These are phyloP conservation scores for Chalciporus pseudorubinellus DNA, from an alignment of 768 basidiomycete species.

Conservation along the genomic window DNA sequence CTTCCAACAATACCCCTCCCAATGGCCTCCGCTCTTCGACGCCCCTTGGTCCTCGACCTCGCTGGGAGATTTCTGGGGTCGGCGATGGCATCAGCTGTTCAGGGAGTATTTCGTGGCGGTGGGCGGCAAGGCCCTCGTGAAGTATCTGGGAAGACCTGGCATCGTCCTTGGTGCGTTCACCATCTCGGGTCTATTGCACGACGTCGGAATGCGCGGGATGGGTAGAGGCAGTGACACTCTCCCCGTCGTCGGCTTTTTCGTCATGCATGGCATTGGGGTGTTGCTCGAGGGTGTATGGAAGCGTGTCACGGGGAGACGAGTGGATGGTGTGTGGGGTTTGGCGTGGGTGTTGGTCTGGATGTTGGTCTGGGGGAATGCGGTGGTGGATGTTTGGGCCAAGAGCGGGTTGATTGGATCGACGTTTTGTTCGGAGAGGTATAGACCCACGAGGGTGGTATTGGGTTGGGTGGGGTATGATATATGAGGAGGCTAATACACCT, in stretches of 20 bases:
- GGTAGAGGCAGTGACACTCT: constrained; percentile 47
- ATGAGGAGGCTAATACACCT: not conserved
- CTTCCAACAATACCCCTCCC: constrained; percentile 45
- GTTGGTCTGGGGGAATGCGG: constrained; percentile 42
- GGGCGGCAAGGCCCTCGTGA: constrained; percentile 45
- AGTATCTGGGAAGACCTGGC: constrained; percentile 47
- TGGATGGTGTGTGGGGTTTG: constrained; percentile 48
- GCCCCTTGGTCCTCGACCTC: constrained; percentile 57
- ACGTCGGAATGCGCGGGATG: constrained; percentile 57
- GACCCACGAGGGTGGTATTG: constrained; percentile 16
- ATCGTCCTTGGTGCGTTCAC: constrained; percentile 57
- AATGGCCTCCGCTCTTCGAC: constrained; percentile 67
- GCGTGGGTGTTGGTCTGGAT: constrained; percentile 53
- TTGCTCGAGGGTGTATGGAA: constrained; percentile 50
- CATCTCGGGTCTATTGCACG: constrained; percentile 59
- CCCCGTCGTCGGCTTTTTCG: constrained; percentile 49
- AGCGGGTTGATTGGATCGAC: constrained; percentile 19
- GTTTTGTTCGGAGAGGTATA: constrained; percentile 14
- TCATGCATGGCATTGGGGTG: constrained; percentile 54
- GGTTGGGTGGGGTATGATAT: not conserved
- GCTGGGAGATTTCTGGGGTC: constrained; percentile 60
- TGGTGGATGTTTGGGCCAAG: constrained; percentile 44
- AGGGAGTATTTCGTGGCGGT: constrained; percentile 52
- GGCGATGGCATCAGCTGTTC: constrained; percentile 69
- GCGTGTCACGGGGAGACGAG: constrained; percentile 40